Evolutionary conservation across 2,329 filamentous ascomycete genomes (phyloP).

Genomic region (Grosmannia clavigera): DNA sequence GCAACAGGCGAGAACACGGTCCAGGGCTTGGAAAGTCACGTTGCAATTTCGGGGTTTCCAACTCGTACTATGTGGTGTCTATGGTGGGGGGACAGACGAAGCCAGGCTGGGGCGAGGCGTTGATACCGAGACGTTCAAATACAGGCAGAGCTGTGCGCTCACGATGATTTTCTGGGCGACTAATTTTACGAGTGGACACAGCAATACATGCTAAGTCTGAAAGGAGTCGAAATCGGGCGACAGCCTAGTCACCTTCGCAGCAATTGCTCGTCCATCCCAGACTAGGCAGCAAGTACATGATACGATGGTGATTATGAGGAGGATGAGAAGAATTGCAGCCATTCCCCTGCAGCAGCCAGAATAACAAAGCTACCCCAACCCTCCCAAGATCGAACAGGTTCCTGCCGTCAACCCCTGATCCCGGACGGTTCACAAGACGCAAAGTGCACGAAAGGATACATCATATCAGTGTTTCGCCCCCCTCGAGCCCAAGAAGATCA

Average conservation of each 20-base stretch:
- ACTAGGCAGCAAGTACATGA: neutral
- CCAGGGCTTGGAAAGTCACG: neutral
- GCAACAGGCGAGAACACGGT: neutral
- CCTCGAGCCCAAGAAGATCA: too few species aligned
- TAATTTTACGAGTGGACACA: neutral
- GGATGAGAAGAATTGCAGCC: neutral
- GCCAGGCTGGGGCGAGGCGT: too few species aligned
- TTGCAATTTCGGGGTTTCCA: neutral
- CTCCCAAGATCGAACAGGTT: neutral
- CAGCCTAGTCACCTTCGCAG: neutral
- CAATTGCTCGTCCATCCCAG: neutral
- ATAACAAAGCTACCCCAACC: conserved; percentile 1
- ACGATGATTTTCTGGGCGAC: neutral
- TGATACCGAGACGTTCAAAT: neutral
- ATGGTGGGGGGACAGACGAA: neutral
- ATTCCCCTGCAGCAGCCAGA: neutral
- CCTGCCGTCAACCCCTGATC: conserved; percentile 1
- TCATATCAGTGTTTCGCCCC: neutral
- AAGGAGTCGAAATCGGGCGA: neutral
- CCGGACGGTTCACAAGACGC: neutral
- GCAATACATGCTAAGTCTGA: neutral
- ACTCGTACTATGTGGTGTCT: neutral
- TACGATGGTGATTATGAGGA: neutral
- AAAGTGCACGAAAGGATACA: neutral
- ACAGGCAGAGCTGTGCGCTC: neutral